These are phyloP conservation scores for Euryodendron excelsum DNA, from an alignment of 148 eudicot species.

Conservation along the genomic window DNA sequence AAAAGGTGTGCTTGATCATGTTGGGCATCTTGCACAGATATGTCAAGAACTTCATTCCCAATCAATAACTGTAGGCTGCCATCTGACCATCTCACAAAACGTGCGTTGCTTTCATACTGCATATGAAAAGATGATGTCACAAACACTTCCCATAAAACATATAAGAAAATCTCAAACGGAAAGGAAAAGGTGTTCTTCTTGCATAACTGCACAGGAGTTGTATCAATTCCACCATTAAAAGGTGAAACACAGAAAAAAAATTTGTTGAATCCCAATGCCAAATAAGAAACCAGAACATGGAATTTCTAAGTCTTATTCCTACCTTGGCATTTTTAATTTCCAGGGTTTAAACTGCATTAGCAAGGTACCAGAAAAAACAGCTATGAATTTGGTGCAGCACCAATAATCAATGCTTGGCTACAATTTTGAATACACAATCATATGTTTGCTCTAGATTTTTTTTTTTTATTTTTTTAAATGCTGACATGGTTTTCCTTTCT, in stretches of 20 bases:
- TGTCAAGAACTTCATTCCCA: conserved; percentile 98
- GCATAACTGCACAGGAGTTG: not conserved
- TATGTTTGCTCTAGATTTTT: too few relatives aligned
- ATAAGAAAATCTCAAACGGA: not conserved
- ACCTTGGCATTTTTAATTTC: not conserved
- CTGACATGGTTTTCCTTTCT: too few relatives aligned
- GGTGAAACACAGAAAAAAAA: not conserved
- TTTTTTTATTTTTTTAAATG: too few relatives aligned
- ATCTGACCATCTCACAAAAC: conserved; percentile 98
- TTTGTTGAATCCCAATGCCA: not conserved
- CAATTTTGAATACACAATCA: too few relatives aligned
- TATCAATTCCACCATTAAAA: conserved; percentile 11
- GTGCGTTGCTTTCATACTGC: conserved; percentile 96
- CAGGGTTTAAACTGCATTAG: not conserved
- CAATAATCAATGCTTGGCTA: not conserved
- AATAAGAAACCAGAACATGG: not conserved
- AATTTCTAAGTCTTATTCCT: not conserved
- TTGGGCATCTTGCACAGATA: conserved; percentile 93
- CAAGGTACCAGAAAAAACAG: not conserved
- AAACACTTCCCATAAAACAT: not conserved
- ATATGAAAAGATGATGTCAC: conserved; percentile 16
- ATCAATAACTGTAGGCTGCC: conserved; percentile 84
- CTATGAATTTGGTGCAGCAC: not conserved
- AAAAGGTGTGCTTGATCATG: conserved; percentile 93
- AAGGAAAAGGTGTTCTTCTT: not conserved